These are phyloP conservation scores for Phaeoacremonium minimum DNA, from an alignment of 2,329 filamentous ascomycete genomes.

Conservation along the genomic window DNA sequence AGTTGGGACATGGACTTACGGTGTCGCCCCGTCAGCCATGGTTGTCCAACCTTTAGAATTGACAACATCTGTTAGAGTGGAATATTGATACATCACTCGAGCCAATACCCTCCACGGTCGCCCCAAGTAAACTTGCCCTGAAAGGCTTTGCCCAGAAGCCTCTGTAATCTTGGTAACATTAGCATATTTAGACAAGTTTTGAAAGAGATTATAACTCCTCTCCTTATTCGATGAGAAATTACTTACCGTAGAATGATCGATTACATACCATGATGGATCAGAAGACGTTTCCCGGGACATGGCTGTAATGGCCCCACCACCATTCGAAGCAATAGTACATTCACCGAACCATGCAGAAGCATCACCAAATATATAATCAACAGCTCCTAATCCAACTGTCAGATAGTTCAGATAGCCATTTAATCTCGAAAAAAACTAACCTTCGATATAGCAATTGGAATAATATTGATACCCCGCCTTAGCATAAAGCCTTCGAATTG, in stretches of 20 bases:
- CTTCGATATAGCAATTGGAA: constrained; percentile 2
- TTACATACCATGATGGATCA: constrained; percentile 22
- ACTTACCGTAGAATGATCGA: constrained; percentile 18
- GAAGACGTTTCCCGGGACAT: constrained; percentile 16
- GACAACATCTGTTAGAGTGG: constrained; percentile 18
- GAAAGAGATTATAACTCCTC: constrained; percentile 9
- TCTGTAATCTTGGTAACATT: too few species aligned
- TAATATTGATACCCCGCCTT: constrained; percentile 24
- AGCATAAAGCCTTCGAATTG: constrained; percentile 16
- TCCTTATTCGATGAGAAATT: background rate
- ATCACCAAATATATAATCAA: constrained; percentile 29
- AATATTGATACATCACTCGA: constrained; percentile 26
- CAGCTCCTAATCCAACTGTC: constrained; percentile 20
- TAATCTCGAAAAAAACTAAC: constrained; percentile 4
- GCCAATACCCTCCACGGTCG: constrained; percentile 26
- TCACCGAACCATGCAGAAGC: constrained; percentile 18
- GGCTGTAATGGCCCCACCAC: constrained; percentile 23
- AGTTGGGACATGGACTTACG: constrained; percentile 4
- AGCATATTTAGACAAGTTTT: constrained; percentile 5
- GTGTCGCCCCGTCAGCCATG: constrained; percentile 22
- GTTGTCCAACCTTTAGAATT: constrained; percentile 25
- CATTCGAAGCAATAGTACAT: constrained; percentile 26
- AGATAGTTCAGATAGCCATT: constrained; percentile 19
- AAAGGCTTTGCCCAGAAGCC: constrained; percentile 6
- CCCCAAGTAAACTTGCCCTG: constrained; percentile 22